phyloP scores from a whole-genome alignment of 495 filamentous ascomycete genomes.

The Talaromyces thailandensis region DNA sequence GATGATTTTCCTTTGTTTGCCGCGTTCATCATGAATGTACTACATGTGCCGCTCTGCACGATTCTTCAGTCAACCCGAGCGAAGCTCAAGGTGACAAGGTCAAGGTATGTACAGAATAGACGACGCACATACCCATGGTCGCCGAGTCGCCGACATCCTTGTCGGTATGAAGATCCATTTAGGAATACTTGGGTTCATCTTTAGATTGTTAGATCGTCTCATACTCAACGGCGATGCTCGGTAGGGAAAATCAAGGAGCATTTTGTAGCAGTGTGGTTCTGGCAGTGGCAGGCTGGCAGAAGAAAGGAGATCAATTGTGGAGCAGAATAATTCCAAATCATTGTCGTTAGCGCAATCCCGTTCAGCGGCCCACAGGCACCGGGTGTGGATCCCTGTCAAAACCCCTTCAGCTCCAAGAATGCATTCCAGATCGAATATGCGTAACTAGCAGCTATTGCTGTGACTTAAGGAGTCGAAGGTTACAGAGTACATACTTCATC shows the following conservation, averaged over 20 bases:
- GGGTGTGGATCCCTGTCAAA: not conserved
- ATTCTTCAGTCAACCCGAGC: not conserved
- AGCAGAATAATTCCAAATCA: not conserved
- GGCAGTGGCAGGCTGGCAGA: not conserved
- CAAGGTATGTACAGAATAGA: too few relatives aligned
- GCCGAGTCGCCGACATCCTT: not conserved
- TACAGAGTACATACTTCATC: not conserved
- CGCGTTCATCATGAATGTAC: not conserved
- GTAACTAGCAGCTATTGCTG: not conserved
- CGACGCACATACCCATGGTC: not conserved
- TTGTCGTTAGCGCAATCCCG: not conserved
- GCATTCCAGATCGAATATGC: not conserved
- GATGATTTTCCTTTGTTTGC: not conserved
- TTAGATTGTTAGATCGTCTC: not conserved
- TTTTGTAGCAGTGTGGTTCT: not conserved
- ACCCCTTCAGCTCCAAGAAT: not conserved
- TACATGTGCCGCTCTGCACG: not conserved
- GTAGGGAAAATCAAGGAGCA: not conserved
- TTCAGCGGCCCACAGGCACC: not conserved
- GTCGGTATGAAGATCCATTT: not conserved
- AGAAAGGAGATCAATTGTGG: not conserved
- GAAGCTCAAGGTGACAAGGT: not conserved
- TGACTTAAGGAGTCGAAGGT: too few relatives aligned
- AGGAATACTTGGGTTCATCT: not conserved
- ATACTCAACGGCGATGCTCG: not conserved